Base-by-base conservation (phyloP, 2,329 filamentous ascomycete genomes). In the Canariomyces notabilis region DNA sequence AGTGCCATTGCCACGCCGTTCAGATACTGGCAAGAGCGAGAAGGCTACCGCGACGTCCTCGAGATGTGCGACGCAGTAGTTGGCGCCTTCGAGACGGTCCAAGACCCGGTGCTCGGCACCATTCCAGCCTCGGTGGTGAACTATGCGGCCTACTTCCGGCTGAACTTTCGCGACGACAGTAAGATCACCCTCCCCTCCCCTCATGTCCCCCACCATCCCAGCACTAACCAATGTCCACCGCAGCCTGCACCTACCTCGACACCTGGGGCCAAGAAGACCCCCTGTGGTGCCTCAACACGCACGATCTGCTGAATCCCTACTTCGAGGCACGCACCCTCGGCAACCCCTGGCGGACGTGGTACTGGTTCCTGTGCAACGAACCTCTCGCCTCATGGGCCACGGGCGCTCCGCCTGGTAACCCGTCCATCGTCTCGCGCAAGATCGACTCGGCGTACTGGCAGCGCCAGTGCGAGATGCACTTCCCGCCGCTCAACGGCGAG, bases 321-420 rank as follows among this genome's bases (percentile, higher is more conserved):
- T 48, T 50, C 41, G 45, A 49, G 21, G 50, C 54, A 9, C 48
- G 50, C 21, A 57, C 54, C 22, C 50, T 57, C 16, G 54, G 54
- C 31, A 57, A 57, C 50, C 54, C 52, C 1, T 57, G 54, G 54
- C 48, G 54, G 14, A 57, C 54, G 7, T 52, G 52, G 48, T 53
- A 50, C 44, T 57, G 52, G 54, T 46, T 57, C 26, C 42, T 53
- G 22, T 57, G 54, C 49, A 57, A 57, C 49, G 54, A 57, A 39
- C 54, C 52, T 1, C 34, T 57, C 3, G 54, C 52, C 0, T 55
- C 52, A 21, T 57, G 54, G 54, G 52, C 52, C 0, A 53, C 49
- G 6, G 52, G 48, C 20, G 54, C 52, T 6, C 54, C 54, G 2
- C 20, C 12, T 9, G 46, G 44, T 19, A 21, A 38, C 5, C 46